Conservation (phyloP, 805 yeast species). For the Yamadazyma philogaea region DNA sequence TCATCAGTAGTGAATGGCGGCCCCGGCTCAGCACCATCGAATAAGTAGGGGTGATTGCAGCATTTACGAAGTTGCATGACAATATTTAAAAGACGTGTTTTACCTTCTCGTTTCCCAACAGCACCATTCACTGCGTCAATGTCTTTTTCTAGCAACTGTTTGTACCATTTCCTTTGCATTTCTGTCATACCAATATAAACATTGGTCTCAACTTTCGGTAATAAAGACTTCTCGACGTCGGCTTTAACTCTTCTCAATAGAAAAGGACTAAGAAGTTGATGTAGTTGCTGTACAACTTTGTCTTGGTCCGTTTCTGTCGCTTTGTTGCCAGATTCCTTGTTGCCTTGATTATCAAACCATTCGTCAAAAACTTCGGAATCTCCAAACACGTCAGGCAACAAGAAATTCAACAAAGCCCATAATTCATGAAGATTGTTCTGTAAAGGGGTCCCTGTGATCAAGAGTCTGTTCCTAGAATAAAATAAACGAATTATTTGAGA, state of each 20-base stretch:
- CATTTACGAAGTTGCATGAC: constrained; percentile 97
- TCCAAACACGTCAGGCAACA: constrained; percentile 92
- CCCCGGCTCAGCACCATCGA: constrained; percentile 99
- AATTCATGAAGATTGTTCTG: constrained; percentile 94
- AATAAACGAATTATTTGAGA: constrained; percentile 90
- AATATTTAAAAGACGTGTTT: constrained; percentile 84
- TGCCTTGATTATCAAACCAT: constrained; percentile 70
- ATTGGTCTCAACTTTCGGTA: constrained; percentile 89
- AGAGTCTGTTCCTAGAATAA: constrained; percentile 76
- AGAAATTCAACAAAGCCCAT: constrained; percentile 90
- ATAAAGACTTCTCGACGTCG: constrained; percentile 86
- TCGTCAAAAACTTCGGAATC: constrained; percentile 87
- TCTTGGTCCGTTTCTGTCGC: constrained; percentile 50
- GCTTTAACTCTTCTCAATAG: constrained; percentile 84
- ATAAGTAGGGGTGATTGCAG: constrained; percentile 94
- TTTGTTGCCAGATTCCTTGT: constrained; percentile 32
- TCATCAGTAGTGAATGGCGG: constrained; percentile 97
- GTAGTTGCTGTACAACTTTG: constrained; percentile 80
- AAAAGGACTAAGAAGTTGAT: constrained; percentile 84
- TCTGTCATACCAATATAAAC: constrained; percentile 92
- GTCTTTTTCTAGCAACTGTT: constrained; percentile 82
- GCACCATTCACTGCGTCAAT: constrained; percentile 96
- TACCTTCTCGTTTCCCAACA: constrained; percentile 90
- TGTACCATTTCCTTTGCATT: constrained; percentile 93
- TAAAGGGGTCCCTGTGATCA: constrained; percentile 94